Base-by-base conservation (phyloP, 106 monocot genomes). In the Xerophyta viscosa region DNA sequence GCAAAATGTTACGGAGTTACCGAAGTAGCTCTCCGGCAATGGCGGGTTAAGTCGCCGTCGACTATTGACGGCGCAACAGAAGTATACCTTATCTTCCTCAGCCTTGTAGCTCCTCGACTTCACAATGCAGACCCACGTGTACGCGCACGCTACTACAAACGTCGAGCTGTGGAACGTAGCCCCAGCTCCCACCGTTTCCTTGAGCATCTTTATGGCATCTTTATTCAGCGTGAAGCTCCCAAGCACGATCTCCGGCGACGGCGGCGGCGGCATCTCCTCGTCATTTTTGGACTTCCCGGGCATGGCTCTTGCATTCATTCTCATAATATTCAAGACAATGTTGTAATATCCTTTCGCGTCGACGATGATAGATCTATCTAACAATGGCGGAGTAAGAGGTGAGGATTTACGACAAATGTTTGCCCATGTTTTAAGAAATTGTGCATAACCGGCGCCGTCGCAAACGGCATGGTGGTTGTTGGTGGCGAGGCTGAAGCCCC, bases 111-210 rank as follows among this genome's bases (percentile, higher is more conserved):
- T n/a, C 2, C 31, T 36, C 2, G 61, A 46, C 26, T 47, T 61
- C 0, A 53, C 23, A 18, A 64, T 14, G 24, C 65, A 68, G 0
- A n/a, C 13, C 77, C 71, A 77, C 5, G 44, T 8, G 37, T 66
- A 72, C n/a, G 62, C 71, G 29, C 41, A 71, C 2, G 49, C 26
- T 6, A 63, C 56, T 2, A 58, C 66, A 20, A 37, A 57, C 1
- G 71, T 61, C 17, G 77, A 71, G 61, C 48, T 61, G 39, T 33
- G 62, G 30, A 17, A n/a, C n/a, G n/a, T n/a, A n/a, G n/a, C n/a
- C n/a, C n/a, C n/a, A n/a, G n/a, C n/a, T n/a, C n/a, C n/a, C n/a
- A 81, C 68, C 47, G 84, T 47, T 22, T 84, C 85, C 90, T 81
- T 81, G 65, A 77, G 74, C 75, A 81, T 77, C 77, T 91, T 91